These are phyloP conservation scores for Leucosporidium scottii DNA, from an alignment of 768 basidiomycete genomes.

Conservation along the genomic window DNA sequence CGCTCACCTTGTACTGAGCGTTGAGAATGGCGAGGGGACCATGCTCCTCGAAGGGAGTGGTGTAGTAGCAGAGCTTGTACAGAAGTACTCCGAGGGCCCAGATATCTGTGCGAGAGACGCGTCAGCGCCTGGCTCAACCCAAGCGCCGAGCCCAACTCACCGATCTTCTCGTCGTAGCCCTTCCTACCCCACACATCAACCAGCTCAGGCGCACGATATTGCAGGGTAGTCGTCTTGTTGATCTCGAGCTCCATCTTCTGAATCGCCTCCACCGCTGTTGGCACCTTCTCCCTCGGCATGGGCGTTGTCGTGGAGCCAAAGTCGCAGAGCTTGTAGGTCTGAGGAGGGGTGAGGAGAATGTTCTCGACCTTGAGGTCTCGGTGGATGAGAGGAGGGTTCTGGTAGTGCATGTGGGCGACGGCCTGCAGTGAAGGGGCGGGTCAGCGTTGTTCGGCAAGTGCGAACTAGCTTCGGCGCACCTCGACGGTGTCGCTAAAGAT, in stretches of 20 bases:
- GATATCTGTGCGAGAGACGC: slow-evolving; percentile 53
- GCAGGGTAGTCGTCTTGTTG: slow-evolving; percentile 90
- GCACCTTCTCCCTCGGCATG: slow-evolving; percentile 55
- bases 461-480: slow-evolving; percentile 31
- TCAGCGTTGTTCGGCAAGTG: background rate
- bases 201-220: slow-evolving; percentile 99
- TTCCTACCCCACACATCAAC: slow-evolving; percentile 78
- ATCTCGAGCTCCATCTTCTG: slow-evolving; percentile 81
- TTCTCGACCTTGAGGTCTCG: slow-evolving; percentile 99
- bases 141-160: slow-evolving; percentile 22
- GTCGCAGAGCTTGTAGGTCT: slow-evolving; percentile 91
- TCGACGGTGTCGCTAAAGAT: slow-evolving; percentile 98
- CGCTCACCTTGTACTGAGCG: slow-evolving; percentile 66
- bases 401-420: slow-evolving; percentile 91
- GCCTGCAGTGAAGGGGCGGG: slow-evolving; percentile 45
- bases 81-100: slow-evolving; percentile 96
- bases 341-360: slow-evolving; percentile 77
- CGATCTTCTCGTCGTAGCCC: slow-evolving; percentile 80
- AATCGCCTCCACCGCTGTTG: slow-evolving; percentile 73
- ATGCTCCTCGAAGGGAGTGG: slow-evolving; percentile 97
- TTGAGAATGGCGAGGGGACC: slow-evolving; percentile 93
- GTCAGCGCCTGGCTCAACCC: background rate
- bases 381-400: slow-evolving; percentile 81
- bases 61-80: slow-evolving; percentile 99
- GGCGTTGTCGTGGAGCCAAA: slow-evolving; percentile 84